Evolutionary conservation across 2,329 filamentous ascomycete genomes (phyloP), one percentile per base, ranked within the genome.

Genomic region (Pleochaeta shiraiana): DNA sequence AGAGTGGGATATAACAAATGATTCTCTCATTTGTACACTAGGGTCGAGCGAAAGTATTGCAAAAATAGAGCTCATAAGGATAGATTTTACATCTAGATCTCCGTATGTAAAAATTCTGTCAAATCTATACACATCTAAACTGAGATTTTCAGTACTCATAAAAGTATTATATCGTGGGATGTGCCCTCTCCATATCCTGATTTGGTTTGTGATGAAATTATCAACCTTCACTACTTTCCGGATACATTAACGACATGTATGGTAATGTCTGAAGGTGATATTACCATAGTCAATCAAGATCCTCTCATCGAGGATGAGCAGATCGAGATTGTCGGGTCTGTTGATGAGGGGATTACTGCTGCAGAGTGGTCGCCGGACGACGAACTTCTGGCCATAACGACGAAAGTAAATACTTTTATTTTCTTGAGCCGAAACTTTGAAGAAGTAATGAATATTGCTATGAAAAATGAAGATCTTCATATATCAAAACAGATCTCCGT

Each of bases 351-450:
- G 28, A 95, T 98, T 70, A 83, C 85, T 28, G 90, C 90, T 19
- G 92, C 91, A 19, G 82, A 83, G 69, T 98, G 93, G 93, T 95
- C 92, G 45, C 91, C 91, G 1, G 93, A 98, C 71, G 92, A 96
- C 72, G 92, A 97, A 73, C 79, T 97, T 21, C 77, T 98, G 55
- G 84, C 87, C 64, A 83, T 98, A 67, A 83, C 86, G 64, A 97
- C 93, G 21, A 84, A 85, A 70, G 85, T 84, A 47, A 80, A 85
- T 66, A 93, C 88, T 0, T 79, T 93, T 33, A 79, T 97, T 65
- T 89, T 95, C 72, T 96, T 98, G 92, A 95, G 90, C 65, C 82
- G 90, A 67, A 84, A 85, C 30, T 95, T 97, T 68, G 92, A 97
- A 69, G 86, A 85, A 65, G 83, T 95, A 50, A 83, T 87, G 37